Conservation (phyloP, 2,329 filamentous ascomycete species). For the Aphanoascus verrucosus region DNA sequence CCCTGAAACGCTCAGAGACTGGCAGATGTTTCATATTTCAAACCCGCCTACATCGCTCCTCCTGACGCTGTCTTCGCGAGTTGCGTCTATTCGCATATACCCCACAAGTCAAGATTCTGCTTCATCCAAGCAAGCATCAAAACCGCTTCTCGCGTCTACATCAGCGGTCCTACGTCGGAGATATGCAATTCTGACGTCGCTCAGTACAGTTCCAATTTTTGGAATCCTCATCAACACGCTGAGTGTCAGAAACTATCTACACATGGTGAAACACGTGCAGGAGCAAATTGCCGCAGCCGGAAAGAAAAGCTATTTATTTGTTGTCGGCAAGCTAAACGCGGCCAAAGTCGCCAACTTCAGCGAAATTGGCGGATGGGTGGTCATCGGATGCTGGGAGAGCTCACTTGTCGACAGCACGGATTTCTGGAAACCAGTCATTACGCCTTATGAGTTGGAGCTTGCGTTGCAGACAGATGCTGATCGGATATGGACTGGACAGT, state of each 20-base stretch:
- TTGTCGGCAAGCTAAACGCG: constrained; percentile 91
- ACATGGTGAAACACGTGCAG: constrained; percentile 64
- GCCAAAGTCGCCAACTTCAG: constrained; percentile 95
- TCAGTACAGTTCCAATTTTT: constrained; percentile 72
- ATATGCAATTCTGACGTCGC: constrained; percentile 72
- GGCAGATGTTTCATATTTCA: constrained; percentile 76
- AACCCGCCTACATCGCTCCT: constrained; percentile 71
- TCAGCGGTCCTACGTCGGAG: constrained; percentile 62
- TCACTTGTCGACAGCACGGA: constrained; percentile 78
- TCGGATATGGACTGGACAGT: constrained; percentile 75
- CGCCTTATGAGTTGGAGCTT: constrained; percentile 82
- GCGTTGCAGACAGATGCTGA: constrained; percentile 64
- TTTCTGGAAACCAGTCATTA: constrained; percentile 82
- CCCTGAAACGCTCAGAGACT: constrained; percentile 47
- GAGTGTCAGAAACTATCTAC: constrained; percentile 79
- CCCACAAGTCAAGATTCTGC: constrained; percentile 40
- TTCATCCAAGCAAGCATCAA: constrained; percentile 23
- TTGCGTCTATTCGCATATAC: constrained; percentile 68
- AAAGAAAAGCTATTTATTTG: constrained; percentile 93
- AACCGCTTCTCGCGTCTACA: constrained; percentile 41
- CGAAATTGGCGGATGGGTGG: constrained; percentile 92
- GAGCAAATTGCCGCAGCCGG: constrained; percentile 63
- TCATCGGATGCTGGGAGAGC: constrained; percentile 97
- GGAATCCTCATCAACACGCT: constrained; percentile 95
- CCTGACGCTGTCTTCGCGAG: constrained; percentile 73